Evolutionary conservation across 108 stramenopile genomes (phyloP), one percentile per base, ranked within the genome.

Genomic region (Licmophora abbreviata): DNA sequence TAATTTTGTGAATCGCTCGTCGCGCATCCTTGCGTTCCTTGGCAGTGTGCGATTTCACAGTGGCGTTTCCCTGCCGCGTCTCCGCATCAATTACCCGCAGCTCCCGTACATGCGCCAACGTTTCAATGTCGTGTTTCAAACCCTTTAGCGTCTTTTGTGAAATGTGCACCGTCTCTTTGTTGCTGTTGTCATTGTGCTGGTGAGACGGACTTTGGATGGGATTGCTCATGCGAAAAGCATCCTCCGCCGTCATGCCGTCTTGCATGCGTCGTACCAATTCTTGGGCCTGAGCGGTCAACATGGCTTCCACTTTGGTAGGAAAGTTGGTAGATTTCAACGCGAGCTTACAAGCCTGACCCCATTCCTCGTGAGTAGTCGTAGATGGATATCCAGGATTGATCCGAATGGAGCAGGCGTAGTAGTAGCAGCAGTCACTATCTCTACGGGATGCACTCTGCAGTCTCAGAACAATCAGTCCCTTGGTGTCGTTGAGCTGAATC

Each of bases 11-110:
- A 27, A 68, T 44, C 3, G 44, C 43, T 11, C 73, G 57, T 11
- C 73, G 49, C 7, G 73, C 73, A 44, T 68, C 68, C 36, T 71
- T 75, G 3, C 69, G 46, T 48, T 67, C 69, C 46, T 75, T 75
- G 3, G 50, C 52, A 5, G 54, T 27, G 30, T 33, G 32, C 40
- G 24, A 57, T 46, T 40, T 64, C 25, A 46, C 64, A 52, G 0
- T 31, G 32, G 17, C 41, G 15, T 38, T 42, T 29, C 44, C 34
- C 32, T 38, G 37, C 17, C 36, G 37, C 2, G 56, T 58, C 2
- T 38, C 50, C 14, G 51, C 24, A 25, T 74, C 54, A 10, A 45
- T 54, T 3, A 59, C 22, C 18, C 66, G 29, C 58, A 74, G 48
- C 8, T 74, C 67, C 0, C 26, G 37, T 4, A 74, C 67, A 11